Conservation (phyloP, 73 alveolate species). For the Tetrahymena malaccensis region DNA sequence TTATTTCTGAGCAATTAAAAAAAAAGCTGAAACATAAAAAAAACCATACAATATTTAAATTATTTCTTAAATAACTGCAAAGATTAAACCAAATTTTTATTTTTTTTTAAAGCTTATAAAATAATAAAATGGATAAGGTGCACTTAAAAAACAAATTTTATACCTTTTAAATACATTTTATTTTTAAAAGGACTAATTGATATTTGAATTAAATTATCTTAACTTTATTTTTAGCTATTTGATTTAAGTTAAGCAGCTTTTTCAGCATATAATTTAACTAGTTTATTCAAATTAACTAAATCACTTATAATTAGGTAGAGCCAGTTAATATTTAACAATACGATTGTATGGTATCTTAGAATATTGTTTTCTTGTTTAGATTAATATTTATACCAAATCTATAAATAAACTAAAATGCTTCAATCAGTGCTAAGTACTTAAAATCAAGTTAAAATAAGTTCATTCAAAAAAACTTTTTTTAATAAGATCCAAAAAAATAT, state of each 20-base stretch:
- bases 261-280: not conserved
- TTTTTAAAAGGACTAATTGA: not conserved
- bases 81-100: not conserved
- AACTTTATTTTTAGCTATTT: too few species aligned
- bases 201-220: too few species aligned
- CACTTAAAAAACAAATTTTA: too few species aligned
- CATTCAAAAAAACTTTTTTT: too few species aligned
- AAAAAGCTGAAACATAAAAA: not conserved
- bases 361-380: not conserved
- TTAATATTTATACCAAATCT: too few species aligned
- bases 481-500: not conserved
- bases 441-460: not conserved
- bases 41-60: not conserved
- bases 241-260: not conserved
- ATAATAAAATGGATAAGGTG: not conserved
- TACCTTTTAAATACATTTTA: too few species aligned
- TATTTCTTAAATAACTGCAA: not conserved
- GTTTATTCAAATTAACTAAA: too few species aligned
- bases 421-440: not conserved
- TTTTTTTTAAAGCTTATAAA: too few species aligned
- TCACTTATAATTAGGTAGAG: not conserved
- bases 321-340: not conserved
- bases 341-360: not conserved
- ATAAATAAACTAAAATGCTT: not conserved
- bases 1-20: not conserved